Conservation (phyloP, 768 basidiomycete genomes). For the Cyathus striatus region DNA sequence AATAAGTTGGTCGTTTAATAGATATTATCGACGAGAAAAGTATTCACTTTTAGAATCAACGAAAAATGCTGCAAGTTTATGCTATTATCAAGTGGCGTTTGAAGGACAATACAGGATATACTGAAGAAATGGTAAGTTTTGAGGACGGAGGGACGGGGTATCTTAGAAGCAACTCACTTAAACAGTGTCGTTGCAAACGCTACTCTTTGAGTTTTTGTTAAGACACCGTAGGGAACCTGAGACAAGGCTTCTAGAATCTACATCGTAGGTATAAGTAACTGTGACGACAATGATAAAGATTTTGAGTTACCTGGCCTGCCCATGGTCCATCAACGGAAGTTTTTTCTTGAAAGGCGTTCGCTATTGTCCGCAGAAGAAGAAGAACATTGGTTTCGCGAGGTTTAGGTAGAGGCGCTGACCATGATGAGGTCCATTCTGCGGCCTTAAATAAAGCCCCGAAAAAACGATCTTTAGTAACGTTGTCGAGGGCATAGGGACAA, state of each 20-base stretch:
- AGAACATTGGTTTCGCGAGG: slow-evolving; percentile 81
- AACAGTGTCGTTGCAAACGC: slow-evolving; percentile 79
- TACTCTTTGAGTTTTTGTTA: slow-evolving; percentile 69
- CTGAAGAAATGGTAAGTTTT: too few species aligned
- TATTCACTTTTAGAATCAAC: slow-evolving; percentile 25
- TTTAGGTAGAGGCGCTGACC: slow-evolving; percentile 57
- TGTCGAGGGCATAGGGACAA: slow-evolving; percentile 44
- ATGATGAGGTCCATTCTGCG: slow-evolving; percentile 58
- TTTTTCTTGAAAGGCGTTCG: slow-evolving; percentile 72
- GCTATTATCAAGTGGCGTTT: slow-evolving; percentile 30
- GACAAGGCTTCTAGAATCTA: slow-evolving; percentile 56
- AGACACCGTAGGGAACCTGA: slow-evolving; percentile 42
- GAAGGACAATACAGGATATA: slow-evolving; percentile 56
- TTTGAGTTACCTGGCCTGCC: slow-evolving; percentile 42
- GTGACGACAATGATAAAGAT: not conserved
- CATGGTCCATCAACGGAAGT: slow-evolving; percentile 39
- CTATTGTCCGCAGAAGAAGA: slow-evolving; percentile 71
- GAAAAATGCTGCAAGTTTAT: slow-evolving; percentile 37
- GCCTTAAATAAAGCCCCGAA: slow-evolving; percentile 61
- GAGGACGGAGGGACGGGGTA: too few species aligned
- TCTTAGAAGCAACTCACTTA: slow-evolving; percentile 57
- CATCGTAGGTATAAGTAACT: not conserved
- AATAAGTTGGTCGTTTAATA: not conserved
- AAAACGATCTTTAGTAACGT: slow-evolving; percentile 44
- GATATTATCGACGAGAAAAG: not conserved